Evolutionary conservation across 2,329 filamentous ascomycete genomes (phyloP), one percentile per base, ranked within the genome.

Genomic region (Escovopsis sp.): DNA sequence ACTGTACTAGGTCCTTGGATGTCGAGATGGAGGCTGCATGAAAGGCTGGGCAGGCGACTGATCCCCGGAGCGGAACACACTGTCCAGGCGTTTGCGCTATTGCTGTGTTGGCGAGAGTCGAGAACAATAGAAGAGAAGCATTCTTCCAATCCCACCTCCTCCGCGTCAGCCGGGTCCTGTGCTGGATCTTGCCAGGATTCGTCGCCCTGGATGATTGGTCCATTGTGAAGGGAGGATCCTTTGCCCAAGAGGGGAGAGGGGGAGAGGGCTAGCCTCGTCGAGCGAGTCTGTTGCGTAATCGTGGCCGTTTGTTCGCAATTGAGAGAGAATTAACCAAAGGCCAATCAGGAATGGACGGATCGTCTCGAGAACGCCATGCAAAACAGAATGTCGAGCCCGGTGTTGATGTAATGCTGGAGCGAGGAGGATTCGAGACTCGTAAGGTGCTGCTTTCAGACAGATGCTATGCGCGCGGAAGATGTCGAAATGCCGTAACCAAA

Each of bases 31-130:
- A 86, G 7, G 84, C 76, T 34, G 70, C 67, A 57, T 72, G 70
- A 58, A 87, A 93, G 3, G 84, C 81, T 37, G 79, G 69, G 60
- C 85, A 93, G 42, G 70, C 62, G 5, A 68, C 79, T 29, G 85
- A 89, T 46, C 72, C 77, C 43, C 72, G 62, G 31, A 93, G 70
- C 25, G 84, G 79, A 51, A 91, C 73, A 58, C 85, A 71, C 32
- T 55, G 48, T 13, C 42, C 44, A 12, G 45, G 47, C 25, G 44
- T 43, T 42, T 63, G 59, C 69, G 57, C 63, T 55, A 54, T 49
- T 31, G 57, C 56, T 34, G 62, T 46, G 25, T 45, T 43, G n/a
- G 56, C 53, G 11, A 54, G 46, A 12, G 50, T 38, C 20, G 53
- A 46, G 3, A 61, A 41, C 24, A 60, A 40, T 16, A 51, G 45